A percentile compares a stretch with the other conserved stretches of the same genome.
phyloP scores from a whole-genome alignment of 441 rosid species.

The Hura crepitans region DNA sequence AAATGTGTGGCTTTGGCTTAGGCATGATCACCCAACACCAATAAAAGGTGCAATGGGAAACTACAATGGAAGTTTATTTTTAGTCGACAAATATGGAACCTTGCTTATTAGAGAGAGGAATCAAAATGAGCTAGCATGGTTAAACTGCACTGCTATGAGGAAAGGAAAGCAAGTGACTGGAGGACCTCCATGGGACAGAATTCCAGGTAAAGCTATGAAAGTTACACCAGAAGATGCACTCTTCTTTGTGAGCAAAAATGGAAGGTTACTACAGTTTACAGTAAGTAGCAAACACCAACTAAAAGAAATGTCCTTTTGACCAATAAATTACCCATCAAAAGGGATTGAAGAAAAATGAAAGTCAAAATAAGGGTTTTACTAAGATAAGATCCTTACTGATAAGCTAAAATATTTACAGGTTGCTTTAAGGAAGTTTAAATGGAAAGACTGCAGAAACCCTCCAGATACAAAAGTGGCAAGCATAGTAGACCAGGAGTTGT shows the following conservation, averaged over 20 bases:
- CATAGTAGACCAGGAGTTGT: conserved; percentile 60
- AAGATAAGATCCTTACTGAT: not conserved
- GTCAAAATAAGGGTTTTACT: not conserved
- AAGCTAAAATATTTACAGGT: conserved; percentile 37
- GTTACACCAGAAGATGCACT: conserved; percentile 54
- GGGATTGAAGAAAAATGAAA: not conserved
- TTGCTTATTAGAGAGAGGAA: conserved; percentile 58
- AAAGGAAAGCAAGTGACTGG: conserved; percentile 46
- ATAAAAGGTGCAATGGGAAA: conserved; percentile 54
- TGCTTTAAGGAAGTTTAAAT: conserved; percentile 50
- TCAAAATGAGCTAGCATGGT: conserved; percentile 44
- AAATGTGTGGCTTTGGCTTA: conserved; percentile 58
- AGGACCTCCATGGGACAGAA: conserved; percentile 68
- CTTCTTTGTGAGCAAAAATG: conserved; percentile 59
- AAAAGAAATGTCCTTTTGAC: not conserved
- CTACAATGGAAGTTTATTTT: conserved; percentile 61
- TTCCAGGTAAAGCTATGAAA: conserved; percentile 45
- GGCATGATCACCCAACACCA: conserved; percentile 61
- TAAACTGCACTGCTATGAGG: conserved; percentile 62
- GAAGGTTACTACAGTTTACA: conserved; percentile 60
- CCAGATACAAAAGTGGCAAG: conserved; percentile 47
- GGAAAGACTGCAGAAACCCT: conserved; percentile 65
- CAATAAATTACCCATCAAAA: too few species aligned
- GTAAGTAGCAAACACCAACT: conserved; percentile 39
- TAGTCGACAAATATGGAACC: conserved; percentile 49